A percentile compares a stretch with the other conserved stretches of the same genome.
These are phyloP conservation scores for Miscanthus lutarioriparius DNA, from an alignment of 176 grass and related monocot species.

Conservation along the genomic window DNA sequence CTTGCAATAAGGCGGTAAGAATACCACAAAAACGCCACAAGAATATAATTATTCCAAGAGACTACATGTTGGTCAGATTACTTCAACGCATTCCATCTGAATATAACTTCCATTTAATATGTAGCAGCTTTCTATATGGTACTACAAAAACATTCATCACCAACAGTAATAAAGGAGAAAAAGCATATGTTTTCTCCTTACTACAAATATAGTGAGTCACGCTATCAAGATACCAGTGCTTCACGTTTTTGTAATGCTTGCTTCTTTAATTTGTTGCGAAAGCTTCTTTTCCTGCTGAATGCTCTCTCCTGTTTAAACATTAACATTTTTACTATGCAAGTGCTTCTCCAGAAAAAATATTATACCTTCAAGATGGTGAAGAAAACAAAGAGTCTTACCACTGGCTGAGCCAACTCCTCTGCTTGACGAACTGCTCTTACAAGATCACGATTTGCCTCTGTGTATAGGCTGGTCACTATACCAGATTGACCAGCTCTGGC, in stretches of 20 bases:
- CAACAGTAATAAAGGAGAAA: neutral
- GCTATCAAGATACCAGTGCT: constrained; percentile 21
- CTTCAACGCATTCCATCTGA: neutral
- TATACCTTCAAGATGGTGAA: neutral
- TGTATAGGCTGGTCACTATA: constrained; percentile 85
- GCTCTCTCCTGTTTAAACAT: constrained; percentile 63
- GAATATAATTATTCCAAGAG: neutral
- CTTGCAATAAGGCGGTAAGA: neutral
- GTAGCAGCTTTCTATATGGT: neutral
- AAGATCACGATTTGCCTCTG: constrained; percentile 69
- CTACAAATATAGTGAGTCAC: neutral
- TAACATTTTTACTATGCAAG: neutral
- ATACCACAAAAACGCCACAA: neutral
- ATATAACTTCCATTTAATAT: neutral
- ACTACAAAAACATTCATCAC: neutral
- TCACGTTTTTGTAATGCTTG: constrained; percentile 41
- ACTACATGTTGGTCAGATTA: neutral
- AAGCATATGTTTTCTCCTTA: neutral
- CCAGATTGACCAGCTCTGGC: constrained; percentile 87
- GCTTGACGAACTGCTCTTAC: constrained; percentile 77
- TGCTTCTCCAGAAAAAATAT: neutral
- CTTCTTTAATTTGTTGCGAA: constrained; percentile 93
- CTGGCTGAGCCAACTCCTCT: constrained; percentile 68
- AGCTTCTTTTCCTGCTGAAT: constrained; percentile 98
- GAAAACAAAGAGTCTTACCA: constrained; percentile 48